Conservation (phyloP, 2,329 filamentous ascomycete genomes). For the Cordyceps cicadae region DNA sequence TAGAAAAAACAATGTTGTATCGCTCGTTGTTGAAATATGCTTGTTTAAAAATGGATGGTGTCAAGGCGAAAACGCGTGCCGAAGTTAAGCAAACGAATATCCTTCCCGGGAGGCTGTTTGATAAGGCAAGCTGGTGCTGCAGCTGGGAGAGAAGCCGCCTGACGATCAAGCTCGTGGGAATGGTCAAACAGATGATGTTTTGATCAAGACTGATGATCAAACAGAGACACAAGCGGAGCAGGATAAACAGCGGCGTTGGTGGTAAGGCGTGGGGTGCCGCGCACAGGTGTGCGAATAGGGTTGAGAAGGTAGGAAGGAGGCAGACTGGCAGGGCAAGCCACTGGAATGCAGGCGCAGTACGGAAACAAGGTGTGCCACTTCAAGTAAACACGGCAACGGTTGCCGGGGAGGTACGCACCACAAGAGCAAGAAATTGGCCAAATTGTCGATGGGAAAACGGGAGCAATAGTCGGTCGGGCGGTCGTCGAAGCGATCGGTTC, state of each 20-base stretch:
- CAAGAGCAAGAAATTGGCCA: not conserved
- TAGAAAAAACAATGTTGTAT: slow-evolving; percentile 1
- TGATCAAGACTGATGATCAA: not conserved
- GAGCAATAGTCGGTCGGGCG: not conserved
- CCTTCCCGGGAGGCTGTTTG: not conserved
- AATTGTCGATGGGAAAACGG: not conserved
- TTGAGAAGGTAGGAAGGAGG: not conserved
- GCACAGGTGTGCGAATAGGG: not conserved
- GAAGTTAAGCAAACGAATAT: not conserved
- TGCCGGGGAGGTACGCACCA: slow-evolving; percentile 3
- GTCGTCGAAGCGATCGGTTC: not conserved
- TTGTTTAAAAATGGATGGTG: not conserved
- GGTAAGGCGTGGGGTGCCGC: not conserved
- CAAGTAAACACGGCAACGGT: slow-evolving; percentile 5
- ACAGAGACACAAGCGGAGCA: not conserved
- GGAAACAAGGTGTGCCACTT: slow-evolving; percentile 1
- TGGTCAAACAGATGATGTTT: slow-evolving; percentile 1
- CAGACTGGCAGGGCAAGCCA: not conserved
- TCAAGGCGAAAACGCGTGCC: not conserved
- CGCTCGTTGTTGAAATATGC: not conserved
- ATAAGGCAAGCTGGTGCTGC: not conserved
- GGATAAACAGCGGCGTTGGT: not conserved
- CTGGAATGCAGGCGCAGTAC: slow-evolving; percentile 9
- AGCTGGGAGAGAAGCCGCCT: not conserved
- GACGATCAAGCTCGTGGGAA: not conserved